Percentiles rank a stretch among this genome's conserved stretches.
Evolutionary conservation across 139 green algal genomes (phyloP).

Genomic region (Asterochloris erici): DNA sequence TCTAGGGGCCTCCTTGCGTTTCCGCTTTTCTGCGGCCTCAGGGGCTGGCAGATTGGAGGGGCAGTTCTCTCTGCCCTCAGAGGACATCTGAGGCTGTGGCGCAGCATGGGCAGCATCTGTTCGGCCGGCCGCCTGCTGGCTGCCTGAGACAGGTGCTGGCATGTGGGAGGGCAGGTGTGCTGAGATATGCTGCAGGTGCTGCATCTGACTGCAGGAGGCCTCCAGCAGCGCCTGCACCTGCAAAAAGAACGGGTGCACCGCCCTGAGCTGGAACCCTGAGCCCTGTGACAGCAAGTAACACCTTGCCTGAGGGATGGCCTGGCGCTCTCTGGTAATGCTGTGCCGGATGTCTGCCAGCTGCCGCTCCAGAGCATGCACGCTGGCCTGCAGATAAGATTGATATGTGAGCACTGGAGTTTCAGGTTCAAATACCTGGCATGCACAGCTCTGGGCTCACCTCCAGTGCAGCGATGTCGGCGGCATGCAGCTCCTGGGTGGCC

Average conservation of each 20-base stretch:
- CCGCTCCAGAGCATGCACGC: conserved; percentile 7
- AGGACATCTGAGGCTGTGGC: background rate
- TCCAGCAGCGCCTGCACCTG: conserved; percentile 46
- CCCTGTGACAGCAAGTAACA: no score
- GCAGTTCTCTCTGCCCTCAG: background rate
- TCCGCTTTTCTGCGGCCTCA: conserved; percentile 14
- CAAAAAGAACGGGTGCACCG: no score
- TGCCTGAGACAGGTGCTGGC: conserved; percentile 14
- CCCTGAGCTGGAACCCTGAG: no score
- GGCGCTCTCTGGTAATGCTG: conserved; percentile 3
- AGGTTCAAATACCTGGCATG: background rate
- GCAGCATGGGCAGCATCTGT: background rate
- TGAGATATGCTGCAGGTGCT: conserved; percentile 44
- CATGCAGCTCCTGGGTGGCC: no score
- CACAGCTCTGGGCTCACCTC: no score
- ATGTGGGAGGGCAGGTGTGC: conserved; percentile 48
- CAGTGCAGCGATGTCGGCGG: no score
- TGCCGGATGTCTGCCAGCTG: conserved; percentile 14
- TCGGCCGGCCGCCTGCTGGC: background rate
- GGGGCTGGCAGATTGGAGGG: background rate
- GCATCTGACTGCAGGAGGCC: conserved; percentile 35
- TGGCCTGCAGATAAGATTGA: background rate
- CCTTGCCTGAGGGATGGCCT: conserved; percentile 13
- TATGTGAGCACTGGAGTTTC: background rate
- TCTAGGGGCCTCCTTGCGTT: conserved; percentile 2